phyloP scores from a whole-genome alignment of 2,329 filamentous ascomycete species.

The Leptographium lundbergii region DNA sequence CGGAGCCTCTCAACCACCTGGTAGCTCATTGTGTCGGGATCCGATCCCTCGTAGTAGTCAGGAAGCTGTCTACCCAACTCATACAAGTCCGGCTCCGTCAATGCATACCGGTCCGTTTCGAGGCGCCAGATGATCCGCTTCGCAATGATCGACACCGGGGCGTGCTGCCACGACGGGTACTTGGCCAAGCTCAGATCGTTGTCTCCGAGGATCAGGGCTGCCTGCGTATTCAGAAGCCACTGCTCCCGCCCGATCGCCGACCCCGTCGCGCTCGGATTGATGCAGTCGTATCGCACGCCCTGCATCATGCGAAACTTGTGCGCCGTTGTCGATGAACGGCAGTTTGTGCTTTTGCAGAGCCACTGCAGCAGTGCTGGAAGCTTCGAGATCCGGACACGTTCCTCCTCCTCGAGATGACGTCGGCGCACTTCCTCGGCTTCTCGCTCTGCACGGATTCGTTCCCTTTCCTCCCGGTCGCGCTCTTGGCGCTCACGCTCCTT shows the following conservation, averaged over 20 bases:
- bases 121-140: constrained; percentile 49
- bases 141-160: constrained; percentile 38
- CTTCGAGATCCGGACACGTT: constrained; percentile 40
- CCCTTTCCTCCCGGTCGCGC: constrained; percentile 30
- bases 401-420: constrained; percentile 39
- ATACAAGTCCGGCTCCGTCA: constrained; percentile 36
- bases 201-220: constrained; percentile 50
- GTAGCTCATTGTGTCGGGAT: constrained; percentile 31
- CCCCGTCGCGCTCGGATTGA: constrained; percentile 38
- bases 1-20: constrained; percentile 32
- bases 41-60: constrained; percentile 34
- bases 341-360: constrained; percentile 40
- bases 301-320: constrained; percentile 43
- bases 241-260: constrained; percentile 47
- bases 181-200: constrained; percentile 47
- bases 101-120: constrained; percentile 42
- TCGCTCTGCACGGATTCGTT: constrained; percentile 20
- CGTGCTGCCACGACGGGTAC: constrained; percentile 47
- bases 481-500: constrained; percentile 24
- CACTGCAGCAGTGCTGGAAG: constrained; percentile 48
- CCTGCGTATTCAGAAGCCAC: constrained; percentile 54
- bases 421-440: constrained; percentile 31
- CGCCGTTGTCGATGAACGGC: constrained; percentile 36
- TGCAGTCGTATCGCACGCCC: constrained; percentile 52
- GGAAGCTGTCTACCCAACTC: constrained; percentile 41